Conservation (phyloP, 805 yeast species). For the Lachancea sp. region DNA sequence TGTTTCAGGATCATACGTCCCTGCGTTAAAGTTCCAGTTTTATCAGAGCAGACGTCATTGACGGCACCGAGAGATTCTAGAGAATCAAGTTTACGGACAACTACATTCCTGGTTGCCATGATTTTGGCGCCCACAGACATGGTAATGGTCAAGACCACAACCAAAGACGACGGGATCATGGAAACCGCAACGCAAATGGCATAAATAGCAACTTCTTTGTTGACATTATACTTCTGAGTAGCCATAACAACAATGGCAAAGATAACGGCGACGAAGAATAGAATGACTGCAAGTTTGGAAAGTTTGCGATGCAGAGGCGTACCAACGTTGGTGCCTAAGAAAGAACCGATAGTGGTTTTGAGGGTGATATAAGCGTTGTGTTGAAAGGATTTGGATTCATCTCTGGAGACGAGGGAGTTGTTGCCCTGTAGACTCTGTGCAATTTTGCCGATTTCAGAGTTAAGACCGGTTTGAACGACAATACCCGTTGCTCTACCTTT, state of each 20-base stretch:
- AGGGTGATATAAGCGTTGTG: conserved; percentile 37
- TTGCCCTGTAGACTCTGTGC: conserved; percentile 64
- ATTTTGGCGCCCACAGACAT: conserved; percentile 92
- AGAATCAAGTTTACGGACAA: conserved; percentile 86
- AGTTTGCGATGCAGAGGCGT: conserved; percentile 76
- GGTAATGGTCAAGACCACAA: conserved; percentile 95
- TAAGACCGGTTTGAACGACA: conserved; percentile 83
- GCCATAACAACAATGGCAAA: conserved; percentile 86
- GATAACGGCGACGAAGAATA: conserved; percentile 73
- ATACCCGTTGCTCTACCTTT: conserved; percentile 92
- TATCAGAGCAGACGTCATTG: conserved; percentile 87
- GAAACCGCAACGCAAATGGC: conserved; percentile 96
- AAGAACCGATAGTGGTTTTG: conserved; percentile 53
- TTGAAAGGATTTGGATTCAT: conserved; percentile 38
- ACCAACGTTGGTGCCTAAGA: conserved; percentile 71
- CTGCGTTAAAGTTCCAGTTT: conserved; percentile 85
- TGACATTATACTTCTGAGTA: conserved; percentile 68
- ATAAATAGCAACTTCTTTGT: conserved; percentile 74
- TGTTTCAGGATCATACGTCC: conserved; percentile 86
- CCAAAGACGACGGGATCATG: conserved; percentile 97
- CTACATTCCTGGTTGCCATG: conserved; percentile 92
- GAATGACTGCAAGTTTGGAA: conserved; percentile 66
- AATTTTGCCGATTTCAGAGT: conserved; percentile 91
- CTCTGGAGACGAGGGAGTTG: conserved; percentile 26
- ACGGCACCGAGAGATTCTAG: conserved; percentile 94